Conservation (phyloP, 106 monocot species). For the Apostasia ramifera region DNA sequence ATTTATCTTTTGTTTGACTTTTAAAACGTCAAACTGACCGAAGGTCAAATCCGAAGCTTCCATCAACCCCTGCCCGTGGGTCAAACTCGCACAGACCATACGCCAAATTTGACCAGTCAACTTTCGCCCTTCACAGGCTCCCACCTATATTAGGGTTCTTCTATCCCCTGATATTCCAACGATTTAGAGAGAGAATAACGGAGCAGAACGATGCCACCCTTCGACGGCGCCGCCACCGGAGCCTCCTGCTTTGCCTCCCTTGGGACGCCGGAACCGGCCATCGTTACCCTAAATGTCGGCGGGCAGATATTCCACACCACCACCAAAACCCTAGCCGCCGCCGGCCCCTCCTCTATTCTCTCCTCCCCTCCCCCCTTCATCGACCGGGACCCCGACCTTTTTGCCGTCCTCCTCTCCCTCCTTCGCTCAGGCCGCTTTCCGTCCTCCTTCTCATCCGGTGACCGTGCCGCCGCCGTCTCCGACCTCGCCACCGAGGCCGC, state of each 20-base stretch:
- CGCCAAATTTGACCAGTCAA: conserved; percentile 38
- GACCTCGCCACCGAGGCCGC: conserved; percentile 38
- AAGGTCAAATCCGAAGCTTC: too few relatives aligned
- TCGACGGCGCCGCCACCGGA: conserved; percentile 31
- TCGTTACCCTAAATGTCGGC: conserved; percentile 51
- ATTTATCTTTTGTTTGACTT: too few relatives aligned
- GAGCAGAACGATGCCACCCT: conserved; percentile 32
- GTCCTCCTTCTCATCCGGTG: conserved; percentile 38
- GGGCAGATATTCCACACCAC: conserved; percentile 60
- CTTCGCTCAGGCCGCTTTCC: conserved; percentile 23
- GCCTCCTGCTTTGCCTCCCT: conserved; percentile 23
- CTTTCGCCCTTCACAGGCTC: too few relatives aligned
- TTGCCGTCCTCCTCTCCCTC: conserved; percentile 37
- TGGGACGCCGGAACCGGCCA: not conserved
- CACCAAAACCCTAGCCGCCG: conserved; percentile 34
- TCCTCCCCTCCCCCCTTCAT: conserved; percentile 33
- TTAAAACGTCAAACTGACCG: too few relatives aligned
- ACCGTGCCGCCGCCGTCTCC: conserved; percentile 9
- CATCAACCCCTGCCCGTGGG: conserved; percentile 48
- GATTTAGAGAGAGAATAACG: conserved; percentile 31
- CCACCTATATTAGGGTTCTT: too few relatives aligned
- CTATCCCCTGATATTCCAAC: conserved; percentile 6
- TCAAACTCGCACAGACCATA: conserved; percentile 30
- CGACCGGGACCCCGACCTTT: conserved; percentile 56
- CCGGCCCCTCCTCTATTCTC: conserved; percentile 35